Evolutionary conservation across 352 stramenopile genomes (phyloP), one percentile per base, ranked within the genome.

Genomic region (Globisporangium acanthophoron): DNA sequence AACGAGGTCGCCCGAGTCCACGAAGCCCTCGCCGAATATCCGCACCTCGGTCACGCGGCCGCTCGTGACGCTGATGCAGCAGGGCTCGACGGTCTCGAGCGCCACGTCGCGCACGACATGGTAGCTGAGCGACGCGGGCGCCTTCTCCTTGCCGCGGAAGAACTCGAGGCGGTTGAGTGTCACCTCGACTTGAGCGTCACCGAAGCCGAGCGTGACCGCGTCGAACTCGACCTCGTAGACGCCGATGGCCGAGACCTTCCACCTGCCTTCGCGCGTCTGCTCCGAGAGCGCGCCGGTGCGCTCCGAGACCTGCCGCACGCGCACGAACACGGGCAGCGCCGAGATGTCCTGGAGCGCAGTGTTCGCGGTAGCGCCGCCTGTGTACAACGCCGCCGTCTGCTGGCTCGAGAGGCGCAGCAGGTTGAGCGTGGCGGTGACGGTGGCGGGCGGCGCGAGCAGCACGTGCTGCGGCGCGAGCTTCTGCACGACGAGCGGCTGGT

Each of bases 201-300:
- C 80, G 51, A 85, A 88, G 4, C 70, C 73, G 65, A 90, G 66
- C 39, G 80, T 71, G 0, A 69, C 66, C 0, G 76, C 78, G 29
- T 82, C 71, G 37, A 90, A 86, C 37, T 84, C 73, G 20, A 90
- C 63, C 49, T 88, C 76, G 50, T 82, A 88, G 0, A 78, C 69
- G 0, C 80, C 80, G 0, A 81, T 39, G 3, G 74, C 35, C 8
- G 80, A 86, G 20, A 90, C 21, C 18, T 69, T 71, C 80, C 80
- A 90, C n/a, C 52, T 52, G 9, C 64, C 80, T 21, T 70, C 62
- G n/a, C 72, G 62, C 1, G 61, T 87, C 33, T 82, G 74, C 55
- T 87, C 76, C 3, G 74, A 87, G 0, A 82, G 31, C 0, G 65
- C 66, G 5, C 78, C 68, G 5, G 76, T 86, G 24, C 78, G 67